Conservation (phyloP, 495 filamentous ascomycete genomes). For the Xylaria intraflava region DNA sequence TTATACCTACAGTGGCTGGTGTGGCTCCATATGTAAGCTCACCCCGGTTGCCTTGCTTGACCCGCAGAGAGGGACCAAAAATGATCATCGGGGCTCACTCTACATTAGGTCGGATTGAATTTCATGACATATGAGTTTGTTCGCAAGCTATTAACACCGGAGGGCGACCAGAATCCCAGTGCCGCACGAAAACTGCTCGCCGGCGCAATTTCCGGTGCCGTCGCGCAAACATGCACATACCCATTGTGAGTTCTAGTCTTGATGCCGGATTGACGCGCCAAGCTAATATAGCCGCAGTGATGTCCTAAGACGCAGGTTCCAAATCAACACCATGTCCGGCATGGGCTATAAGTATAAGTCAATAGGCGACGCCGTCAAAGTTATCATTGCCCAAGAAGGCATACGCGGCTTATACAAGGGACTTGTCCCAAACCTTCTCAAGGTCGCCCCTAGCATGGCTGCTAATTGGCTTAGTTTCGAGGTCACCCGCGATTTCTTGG, state of each 20-base stretch:
- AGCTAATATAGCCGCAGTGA: slow-evolving; percentile 50
- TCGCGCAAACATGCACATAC: slow-evolving; percentile 97
- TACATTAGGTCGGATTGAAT: slow-evolving; percentile 76
- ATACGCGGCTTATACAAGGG: slow-evolving; percentile 78
- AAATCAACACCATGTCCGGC: slow-evolving; percentile 99
- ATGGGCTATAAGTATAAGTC: slow-evolving; percentile 94
- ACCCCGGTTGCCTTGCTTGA: neutral
- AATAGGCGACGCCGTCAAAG: slow-evolving; percentile 72
- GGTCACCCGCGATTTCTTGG: slow-evolving; percentile 77
- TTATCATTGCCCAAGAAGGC: slow-evolving; percentile 73
- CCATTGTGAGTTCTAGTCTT: slow-evolving; percentile 64
- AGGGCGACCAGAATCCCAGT: slow-evolving; percentile 79
- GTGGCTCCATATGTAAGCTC: slow-evolving; percentile 85
- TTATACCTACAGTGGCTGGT: slow-evolving; percentile 86
- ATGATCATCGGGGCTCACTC: slow-evolving; percentile 17
- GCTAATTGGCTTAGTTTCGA: slow-evolving; percentile 98
- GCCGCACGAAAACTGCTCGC: slow-evolving; percentile 75
- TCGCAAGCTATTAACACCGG: slow-evolving; percentile 75
- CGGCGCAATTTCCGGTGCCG: slow-evolving; percentile 87
- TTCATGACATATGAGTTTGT: slow-evolving; percentile 96
- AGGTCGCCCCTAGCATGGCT: slow-evolving; percentile 97
- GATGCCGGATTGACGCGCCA: neutral
- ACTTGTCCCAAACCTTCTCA: slow-evolving; percentile 86
- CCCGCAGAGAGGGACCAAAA: neutral
- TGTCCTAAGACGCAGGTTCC: slow-evolving; percentile 90